Evolutionary conservation across 2,329 filamentous ascomycete genomes (phyloP).

Genomic region (Pseudogymnoascus sp.): DNA sequence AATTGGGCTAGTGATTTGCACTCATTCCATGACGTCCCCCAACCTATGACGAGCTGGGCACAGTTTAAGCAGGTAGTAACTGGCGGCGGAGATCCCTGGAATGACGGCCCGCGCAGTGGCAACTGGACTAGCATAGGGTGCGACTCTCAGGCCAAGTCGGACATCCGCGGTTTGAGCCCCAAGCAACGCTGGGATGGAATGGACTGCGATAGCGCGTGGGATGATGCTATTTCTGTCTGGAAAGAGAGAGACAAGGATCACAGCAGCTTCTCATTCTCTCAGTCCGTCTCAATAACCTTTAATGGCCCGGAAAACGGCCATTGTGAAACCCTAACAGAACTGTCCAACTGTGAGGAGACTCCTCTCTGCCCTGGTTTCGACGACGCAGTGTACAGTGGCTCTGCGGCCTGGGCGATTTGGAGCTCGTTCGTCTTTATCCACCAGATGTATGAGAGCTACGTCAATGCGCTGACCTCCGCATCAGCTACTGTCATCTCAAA

Average conservation of each 20-base stretch:
- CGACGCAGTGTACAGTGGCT: conserved; percentile 13
- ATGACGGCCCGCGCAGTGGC: conserved; percentile 16
- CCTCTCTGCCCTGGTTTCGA: conserved; percentile 13
- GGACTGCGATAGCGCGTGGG: conserved; percentile 24
- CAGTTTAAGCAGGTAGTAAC: conserved; percentile 5
- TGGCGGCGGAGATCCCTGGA: conserved; percentile 17
- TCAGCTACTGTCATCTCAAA: conserved; percentile 18
- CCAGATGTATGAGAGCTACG: conserved; percentile 18
- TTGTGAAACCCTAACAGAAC: background rate
- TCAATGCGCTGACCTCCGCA: conserved; percentile 16
- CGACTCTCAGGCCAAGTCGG: conserved; percentile 10
- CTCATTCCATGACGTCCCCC: background rate
- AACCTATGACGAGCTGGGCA: background rate
- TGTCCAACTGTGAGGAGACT: background rate
- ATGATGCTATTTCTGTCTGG: conserved; percentile 23
- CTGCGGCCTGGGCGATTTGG: conserved; percentile 22
- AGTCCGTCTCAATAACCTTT: background rate
- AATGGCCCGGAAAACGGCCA: background rate
- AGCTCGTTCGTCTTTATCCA: conserved; percentile 24
- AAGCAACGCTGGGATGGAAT: conserved; percentile 24
- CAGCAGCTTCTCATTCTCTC: background rate
- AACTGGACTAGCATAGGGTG: conserved; percentile 25
- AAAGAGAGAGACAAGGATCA: conserved; percentile 11
- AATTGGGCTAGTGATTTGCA: conserved; percentile 32
- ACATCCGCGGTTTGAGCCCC: conserved; percentile 11